These are phyloP conservation scores for Coelastrella sp. DNA, from an alignment of 139 green algal species.

Conservation along the genomic window DNA sequence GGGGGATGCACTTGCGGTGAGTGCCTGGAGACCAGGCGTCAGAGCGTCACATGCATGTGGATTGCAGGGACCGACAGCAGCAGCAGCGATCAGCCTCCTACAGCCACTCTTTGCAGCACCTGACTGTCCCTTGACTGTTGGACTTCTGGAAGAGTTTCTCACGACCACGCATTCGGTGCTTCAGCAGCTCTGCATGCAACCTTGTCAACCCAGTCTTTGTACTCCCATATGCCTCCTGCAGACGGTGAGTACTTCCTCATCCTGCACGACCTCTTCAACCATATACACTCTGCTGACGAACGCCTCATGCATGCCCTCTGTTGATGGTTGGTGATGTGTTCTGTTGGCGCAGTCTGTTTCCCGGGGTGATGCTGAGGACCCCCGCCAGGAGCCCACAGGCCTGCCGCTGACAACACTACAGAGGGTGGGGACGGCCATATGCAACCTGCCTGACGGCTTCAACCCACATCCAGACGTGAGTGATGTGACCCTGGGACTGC, in stretches of 20 bases:
- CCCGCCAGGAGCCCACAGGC: constrained; percentile 69
- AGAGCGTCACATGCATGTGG: not conserved
- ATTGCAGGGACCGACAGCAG: not conserved
- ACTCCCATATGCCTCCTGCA: no score
- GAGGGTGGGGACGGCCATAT: constrained; percentile 59
- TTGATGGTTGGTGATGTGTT: not conserved
- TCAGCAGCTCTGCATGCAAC: no score
- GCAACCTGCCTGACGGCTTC: constrained; percentile 55
- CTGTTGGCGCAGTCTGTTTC: constrained; percentile 23
- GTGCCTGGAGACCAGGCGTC: not conserved
- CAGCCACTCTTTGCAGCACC: no score
- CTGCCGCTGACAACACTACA: constrained; percentile 71
- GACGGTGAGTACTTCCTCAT: no score
- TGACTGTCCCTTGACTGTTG: no score
- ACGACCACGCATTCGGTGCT: no score
- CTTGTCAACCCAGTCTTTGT: no score
- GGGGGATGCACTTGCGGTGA: constrained; percentile 63
- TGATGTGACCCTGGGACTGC: not conserved
- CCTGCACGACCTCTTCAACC: no score
- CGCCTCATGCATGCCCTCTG: no score
- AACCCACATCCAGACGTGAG: constrained; percentile 52
- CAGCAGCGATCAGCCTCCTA: not conserved
- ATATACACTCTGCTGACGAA: no score
- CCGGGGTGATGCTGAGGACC: not conserved
- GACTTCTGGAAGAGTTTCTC: no score